phyloP scores from a whole-genome alignment of 129 eudicot genomes.

The Rutidosis leptorrhynchoides region DNA sequence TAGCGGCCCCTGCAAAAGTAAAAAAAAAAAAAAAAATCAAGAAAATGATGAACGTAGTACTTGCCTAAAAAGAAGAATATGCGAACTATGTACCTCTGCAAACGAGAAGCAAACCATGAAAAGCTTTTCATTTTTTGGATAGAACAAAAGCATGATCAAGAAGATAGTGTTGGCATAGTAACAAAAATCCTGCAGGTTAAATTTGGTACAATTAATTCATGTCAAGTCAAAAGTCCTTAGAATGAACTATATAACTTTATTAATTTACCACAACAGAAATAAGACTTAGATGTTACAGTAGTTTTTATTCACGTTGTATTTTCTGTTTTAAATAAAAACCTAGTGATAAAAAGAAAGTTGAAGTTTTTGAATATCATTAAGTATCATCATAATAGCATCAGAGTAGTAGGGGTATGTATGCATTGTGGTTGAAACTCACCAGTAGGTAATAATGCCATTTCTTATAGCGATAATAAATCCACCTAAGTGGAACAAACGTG shows the following conservation, averaged over 20 bases:
- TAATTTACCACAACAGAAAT: too few relatives aligned
- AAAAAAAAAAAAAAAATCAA: not conserved
- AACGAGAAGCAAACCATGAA: slow-evolving; percentile 99
- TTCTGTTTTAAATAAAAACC: not conserved
- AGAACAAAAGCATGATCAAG: slow-evolving; percentile 80
- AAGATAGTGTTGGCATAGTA: slow-evolving; percentile 92
- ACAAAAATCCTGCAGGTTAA: slow-evolving; percentile 81
- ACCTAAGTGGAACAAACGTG: slow-evolving; percentile 81
- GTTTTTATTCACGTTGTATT: not conserved
- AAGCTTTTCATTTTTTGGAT: slow-evolving; percentile 83
- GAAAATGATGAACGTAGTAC: slow-evolving; percentile 1
- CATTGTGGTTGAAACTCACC: slow-evolving; percentile 46
- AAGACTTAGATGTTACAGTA: too few relatives aligned
- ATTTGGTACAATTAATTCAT: slow-evolving; percentile 1
- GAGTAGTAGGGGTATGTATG: too few relatives aligned
- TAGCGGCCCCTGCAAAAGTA: slow-evolving; percentile 71
- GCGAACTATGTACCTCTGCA: slow-evolving; percentile 68
- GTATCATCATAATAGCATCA: too few relatives aligned
- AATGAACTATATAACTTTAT: too few relatives aligned
- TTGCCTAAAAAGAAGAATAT: not conserved
- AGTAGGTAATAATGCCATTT: slow-evolving; percentile 98
- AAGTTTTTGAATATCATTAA: not conserved
- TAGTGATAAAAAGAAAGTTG: not conserved
- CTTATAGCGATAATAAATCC: slow-evolving; percentile 94
- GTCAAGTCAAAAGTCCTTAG: not conserved